phyloP scores from a whole-genome alignment of 1,284 basidiomycete genomes.

The Mycena citricolor region DNA sequence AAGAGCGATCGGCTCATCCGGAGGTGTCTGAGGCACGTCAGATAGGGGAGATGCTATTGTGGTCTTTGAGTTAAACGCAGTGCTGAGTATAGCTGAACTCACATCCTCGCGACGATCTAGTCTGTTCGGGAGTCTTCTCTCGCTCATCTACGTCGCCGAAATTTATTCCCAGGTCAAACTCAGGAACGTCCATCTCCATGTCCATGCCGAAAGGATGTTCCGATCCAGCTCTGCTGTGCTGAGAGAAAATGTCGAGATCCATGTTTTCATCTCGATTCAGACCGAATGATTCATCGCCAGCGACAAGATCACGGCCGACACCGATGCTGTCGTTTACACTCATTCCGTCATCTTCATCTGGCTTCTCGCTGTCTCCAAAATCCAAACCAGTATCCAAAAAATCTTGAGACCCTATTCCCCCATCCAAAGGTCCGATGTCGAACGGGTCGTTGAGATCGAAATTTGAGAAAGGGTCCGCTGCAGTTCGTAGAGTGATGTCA shows the following conservation, averaged over 20 bases:
- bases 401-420: slow-evolving; percentile 87
- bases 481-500: slow-evolving; percentile 79
- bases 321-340: slow-evolving; percentile 67
- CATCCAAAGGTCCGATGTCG: slow-evolving; percentile 72
- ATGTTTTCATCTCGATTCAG: slow-evolving; percentile 40
- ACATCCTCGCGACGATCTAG: slow-evolving; percentile 70
- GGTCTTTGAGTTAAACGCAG: background rate
- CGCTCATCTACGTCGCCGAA: slow-evolving; percentile 56
- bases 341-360: slow-evolving; percentile 41
- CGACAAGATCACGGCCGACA: slow-evolving; percentile 69
- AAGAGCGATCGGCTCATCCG: slow-evolving; percentile 48
- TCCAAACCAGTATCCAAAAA: slow-evolving; percentile 75
- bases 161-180: slow-evolving; percentile 69
- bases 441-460: slow-evolving; percentile 66
- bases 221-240: slow-evolving; percentile 57
- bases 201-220: slow-evolving; percentile 68
- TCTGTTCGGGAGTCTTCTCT: slow-evolving; percentile 57
- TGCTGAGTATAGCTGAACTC: slow-evolving; percentile 30
- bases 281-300: slow-evolving; percentile 54
- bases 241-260: slow-evolving; percentile 62
- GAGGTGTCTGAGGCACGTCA: slow-evolving; percentile 69
- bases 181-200: slow-evolving; percentile 30
- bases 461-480: slow-evolving; percentile 56
- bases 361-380: slow-evolving; percentile 57
- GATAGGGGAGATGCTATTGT: slow-evolving; percentile 68